Evolutionary conservation across 2,329 filamentous ascomycete genomes (phyloP).

Genomic region (Alternaria novae-zelandiae): DNA sequence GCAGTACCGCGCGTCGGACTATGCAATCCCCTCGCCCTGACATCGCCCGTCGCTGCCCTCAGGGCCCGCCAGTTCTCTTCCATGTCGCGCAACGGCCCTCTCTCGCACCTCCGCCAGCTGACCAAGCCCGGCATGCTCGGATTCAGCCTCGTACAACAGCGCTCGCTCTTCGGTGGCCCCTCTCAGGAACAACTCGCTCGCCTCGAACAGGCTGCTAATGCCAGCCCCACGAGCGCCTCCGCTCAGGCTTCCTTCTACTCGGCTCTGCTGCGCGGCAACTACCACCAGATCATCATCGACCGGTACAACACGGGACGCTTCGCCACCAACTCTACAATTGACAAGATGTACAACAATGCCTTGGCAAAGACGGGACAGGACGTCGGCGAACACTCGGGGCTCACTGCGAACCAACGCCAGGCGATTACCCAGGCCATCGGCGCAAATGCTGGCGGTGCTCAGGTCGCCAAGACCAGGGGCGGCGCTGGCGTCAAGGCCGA

Average conservation of each 20-base stretch:
- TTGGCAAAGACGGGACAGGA: conserved; percentile 66
- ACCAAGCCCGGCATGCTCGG: conserved; percentile 43
- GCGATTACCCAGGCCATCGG: conserved; percentile 83
- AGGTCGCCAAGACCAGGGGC: conserved; percentile 62
- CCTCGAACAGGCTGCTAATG: conserved; percentile 89
- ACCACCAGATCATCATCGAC: conserved; percentile 91
- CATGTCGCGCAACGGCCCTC: conserved; percentile 43
- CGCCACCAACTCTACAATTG: conserved; percentile 78
- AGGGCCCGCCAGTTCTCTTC: conserved; percentile 50
- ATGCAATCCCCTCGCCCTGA: conserved; percentile 44
- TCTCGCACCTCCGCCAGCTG: conserved; percentile 39
- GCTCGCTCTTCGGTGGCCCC: conserved; percentile 55
- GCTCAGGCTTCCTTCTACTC: conserved; percentile 95
- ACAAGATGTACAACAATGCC: conserved; percentile 79
- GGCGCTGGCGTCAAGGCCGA: conserved; percentile 77
- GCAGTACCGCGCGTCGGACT: conserved; percentile 43
- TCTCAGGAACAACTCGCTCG: conserved; percentile 73
- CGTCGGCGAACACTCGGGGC: conserved; percentile 37
- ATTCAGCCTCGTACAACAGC: conserved; percentile 51
- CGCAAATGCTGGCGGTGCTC: conserved; percentile 71
- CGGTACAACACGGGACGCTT: conserved; percentile 87
- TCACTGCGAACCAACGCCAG: conserved; percentile 71
- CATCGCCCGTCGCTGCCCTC: conserved; percentile 30
- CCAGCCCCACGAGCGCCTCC: conserved; percentile 84
- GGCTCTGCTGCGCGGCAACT: conserved; percentile 85